Base-by-base conservation (phyloP, 2,329 filamentous ascomycete genomes). In the Chaetomiaceae sp. region DNA sequence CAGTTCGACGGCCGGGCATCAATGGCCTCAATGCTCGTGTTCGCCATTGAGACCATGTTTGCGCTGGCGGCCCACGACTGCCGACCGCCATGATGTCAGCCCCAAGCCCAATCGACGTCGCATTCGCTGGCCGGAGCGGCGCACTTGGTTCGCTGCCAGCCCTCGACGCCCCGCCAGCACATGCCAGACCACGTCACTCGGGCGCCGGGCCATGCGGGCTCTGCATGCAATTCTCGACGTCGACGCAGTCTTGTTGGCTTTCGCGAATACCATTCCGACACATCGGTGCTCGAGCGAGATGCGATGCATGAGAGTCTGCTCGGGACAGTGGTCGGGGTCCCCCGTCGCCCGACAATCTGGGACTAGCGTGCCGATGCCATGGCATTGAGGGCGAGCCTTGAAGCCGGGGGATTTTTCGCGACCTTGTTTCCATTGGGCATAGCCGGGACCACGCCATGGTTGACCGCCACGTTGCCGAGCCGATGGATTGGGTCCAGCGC, bases 181-280 rank as follows among this genome's bases (percentile, higher is more conserved):
- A 45, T 43, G 39, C 31, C 49, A 45, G 56, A 56, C 50, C 61
- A 63, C 61, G 63, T 64, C 63, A 63, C 61, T 50, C 46, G 60
- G 58, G 55, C 51, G 52, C 25, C 40, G 29, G 47, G 33, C 31
- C 54, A 61, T 64, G 62, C 61, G 57, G 56, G 53, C 31, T 58
- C 40, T 60, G 55, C 56, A 62, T 60, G 55, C 48, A 23, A 37
- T 23, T 56, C 57, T 52, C 48, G 49, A 53, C 49, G 11, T 43
- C 34, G 36, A 53, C 50, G 59, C 58, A 58, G 22, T 33, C 45
- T 33, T 38, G 55, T 47, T 54, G 49, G 47, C 48, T 33, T 20
- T 49, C 59, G 56, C 61, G 59, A 63, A 61, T 59, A 53, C 57
- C 49, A 38, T 44, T 37, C 48, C 37, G 57, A 63, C 61, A 63